Conservation (phyloP, 2,329 filamentous ascomycete genomes). For the Sporothrix brasiliensis region DNA sequence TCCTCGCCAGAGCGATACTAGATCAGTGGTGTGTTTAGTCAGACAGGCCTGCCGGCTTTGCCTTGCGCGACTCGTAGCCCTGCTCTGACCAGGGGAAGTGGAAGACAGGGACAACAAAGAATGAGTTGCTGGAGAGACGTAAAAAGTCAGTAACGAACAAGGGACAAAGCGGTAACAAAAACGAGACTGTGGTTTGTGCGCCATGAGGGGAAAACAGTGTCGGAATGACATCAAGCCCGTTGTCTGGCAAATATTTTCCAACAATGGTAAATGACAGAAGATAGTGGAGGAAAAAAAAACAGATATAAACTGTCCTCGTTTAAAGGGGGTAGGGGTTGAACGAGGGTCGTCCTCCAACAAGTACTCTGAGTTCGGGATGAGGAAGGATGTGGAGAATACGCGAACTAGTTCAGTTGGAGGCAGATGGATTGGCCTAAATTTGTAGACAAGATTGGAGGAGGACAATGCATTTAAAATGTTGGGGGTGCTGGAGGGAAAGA, state of each 20-base stretch:
- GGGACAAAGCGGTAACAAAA: not conserved
- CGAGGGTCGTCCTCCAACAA: not conserved
- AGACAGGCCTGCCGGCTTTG: constrained; percentile 53
- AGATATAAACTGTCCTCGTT: too few species aligned
- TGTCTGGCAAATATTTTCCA: not conserved
- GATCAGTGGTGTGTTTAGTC: constrained; percentile 36
- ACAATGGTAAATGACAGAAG: not conserved
- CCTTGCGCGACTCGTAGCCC: constrained; percentile 61
- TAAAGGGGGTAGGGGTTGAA: not conserved
- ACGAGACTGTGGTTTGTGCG: too few species aligned
- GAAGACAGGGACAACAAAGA: constrained; percentile 89
- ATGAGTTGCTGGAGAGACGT: constrained; percentile 64
- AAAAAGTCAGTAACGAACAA: not conserved
- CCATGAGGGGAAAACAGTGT: too few species aligned
- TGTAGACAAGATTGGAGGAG: constrained; percentile 20
- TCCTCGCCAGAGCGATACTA: not conserved
- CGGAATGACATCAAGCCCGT: too few species aligned
- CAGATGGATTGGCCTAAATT: not conserved
- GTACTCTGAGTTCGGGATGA: not conserved
- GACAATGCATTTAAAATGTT: not conserved
- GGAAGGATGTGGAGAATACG: not conserved
- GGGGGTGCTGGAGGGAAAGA: not conserved
- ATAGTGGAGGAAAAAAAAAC: not conserved
- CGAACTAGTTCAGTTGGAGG: not conserved
- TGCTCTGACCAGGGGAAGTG: constrained; percentile 95